A percentile compares a stretch with the other conserved stretches of the same genome.
phyloP scores from a whole-genome alignment of 768 basidiomycete genomes.

The Leccinum truebloodii region DNA sequence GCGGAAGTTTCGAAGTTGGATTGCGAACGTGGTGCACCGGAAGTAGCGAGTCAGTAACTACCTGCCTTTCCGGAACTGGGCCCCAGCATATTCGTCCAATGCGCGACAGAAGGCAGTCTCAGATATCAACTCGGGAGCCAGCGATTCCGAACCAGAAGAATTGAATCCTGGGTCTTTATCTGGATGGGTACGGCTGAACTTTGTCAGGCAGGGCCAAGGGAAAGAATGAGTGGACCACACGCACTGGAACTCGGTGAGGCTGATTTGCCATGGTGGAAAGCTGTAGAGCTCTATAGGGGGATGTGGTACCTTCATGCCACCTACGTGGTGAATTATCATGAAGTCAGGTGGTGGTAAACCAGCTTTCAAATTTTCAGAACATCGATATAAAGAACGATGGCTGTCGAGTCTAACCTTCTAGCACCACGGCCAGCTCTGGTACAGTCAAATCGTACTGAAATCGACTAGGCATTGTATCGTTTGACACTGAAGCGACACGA shows the following conservation, averaged over 20 bases:
- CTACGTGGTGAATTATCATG: conserved; percentile 68
- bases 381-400: conserved; percentile 3
- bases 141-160: not conserved
- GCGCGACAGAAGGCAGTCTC: conserved; percentile 66
- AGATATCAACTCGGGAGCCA: conserved; percentile 36
- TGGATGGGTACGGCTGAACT: conserved; percentile 23
- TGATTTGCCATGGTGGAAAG: conserved; percentile 86
- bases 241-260: conserved; percentile 79
- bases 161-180: conserved; percentile 11
- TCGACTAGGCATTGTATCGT: not conserved
- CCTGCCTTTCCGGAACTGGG: conserved; percentile 80
- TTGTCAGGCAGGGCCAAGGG: conserved; percentile 6
- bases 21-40: conserved; percentile 8
- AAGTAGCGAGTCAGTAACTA: conserved; percentile 32
- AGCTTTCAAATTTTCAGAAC: conserved; percentile 42
- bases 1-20: not conserved
- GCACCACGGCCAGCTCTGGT: conserved; percentile 44
- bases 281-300: conserved; percentile 66
- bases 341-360: conserved; percentile 72
- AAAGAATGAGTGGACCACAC: conserved; percentile 24
- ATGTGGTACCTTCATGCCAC: conserved; percentile 35
- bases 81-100: conserved; percentile 68
- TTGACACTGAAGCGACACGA: conserved; percentile 5
- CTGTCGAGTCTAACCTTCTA: conserved; percentile 55
- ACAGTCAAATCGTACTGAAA: conserved; percentile 41